Conservation (phyloP, 2,329 filamentous ascomycete species). For the Fusarium tricinctum region DNA sequence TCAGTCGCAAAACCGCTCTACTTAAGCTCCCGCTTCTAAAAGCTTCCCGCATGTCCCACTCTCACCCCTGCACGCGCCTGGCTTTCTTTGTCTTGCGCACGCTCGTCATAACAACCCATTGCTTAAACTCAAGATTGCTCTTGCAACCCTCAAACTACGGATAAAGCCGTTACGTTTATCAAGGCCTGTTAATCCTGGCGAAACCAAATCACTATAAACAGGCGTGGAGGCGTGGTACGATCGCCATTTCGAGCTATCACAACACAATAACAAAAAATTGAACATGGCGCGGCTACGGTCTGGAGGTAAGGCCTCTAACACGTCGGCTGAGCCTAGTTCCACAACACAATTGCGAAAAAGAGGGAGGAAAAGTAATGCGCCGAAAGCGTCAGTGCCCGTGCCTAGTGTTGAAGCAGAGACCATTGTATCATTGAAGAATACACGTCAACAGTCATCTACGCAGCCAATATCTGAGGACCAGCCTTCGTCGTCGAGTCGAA, state of each 20-base stretch:
- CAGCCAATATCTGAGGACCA: slow-evolving; percentile 1
- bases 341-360: background rate
- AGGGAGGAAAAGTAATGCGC: slow-evolving; percentile 6
- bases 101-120: slow-evolving; percentile 6
- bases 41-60: slow-evolving; percentile 32
- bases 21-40: slow-evolving; percentile 18
- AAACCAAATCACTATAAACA: background rate
- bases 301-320: slow-evolving; percentile 13
- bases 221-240: slow-evolving; percentile 4
- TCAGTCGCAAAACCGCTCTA: slow-evolving; percentile 3
- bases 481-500: background rate
- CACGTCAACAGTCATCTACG: slow-evolving; percentile 7
- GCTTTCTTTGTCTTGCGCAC: background rate
- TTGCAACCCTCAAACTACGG: background rate
- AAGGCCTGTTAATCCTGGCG: background rate
- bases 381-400: slow-evolving; percentile 3
- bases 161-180: rapidly evolving
- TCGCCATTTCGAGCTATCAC: background rate
- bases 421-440: background rate
- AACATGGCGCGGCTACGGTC: slow-evolving; percentile 32
- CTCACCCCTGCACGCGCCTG: slow-evolving; percentile 4
- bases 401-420: slow-evolving; percentile 18
- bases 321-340: background rate
- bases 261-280: slow-evolving; percentile 19
- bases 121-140: background rate